A percentile compares a stretch with the other conserved stretches of the same genome.
Evolutionary conservation across 2,329 filamentous ascomycete genomes (phyloP).

Genomic region (Fusarium compactum): DNA sequence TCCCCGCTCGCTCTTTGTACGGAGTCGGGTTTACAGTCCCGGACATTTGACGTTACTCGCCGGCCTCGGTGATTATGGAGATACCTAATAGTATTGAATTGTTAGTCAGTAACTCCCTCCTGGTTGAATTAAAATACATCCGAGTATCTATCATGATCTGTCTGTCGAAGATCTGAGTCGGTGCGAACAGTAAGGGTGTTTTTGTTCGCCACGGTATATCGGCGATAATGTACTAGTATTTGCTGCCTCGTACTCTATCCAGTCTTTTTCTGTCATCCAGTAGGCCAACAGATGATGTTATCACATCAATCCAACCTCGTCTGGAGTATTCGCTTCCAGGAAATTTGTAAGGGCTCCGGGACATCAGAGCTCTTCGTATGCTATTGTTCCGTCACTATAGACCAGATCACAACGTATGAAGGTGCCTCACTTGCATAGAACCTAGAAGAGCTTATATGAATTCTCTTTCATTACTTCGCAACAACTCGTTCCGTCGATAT

Average conservation of each 20-base stretch:
- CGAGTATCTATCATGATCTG: background rate
- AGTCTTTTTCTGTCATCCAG: background rate
- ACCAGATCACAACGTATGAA: background rate
- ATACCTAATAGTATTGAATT: background rate
- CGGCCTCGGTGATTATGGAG: background rate
- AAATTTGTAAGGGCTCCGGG: background rate
- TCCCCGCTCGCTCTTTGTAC: constrained; percentile 35
- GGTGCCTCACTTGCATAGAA: background rate
- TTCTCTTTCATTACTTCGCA: too few relatives aligned
- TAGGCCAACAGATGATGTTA: too few relatives aligned
- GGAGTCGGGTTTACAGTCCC: constrained; percentile 34
- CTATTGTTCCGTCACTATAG: background rate
- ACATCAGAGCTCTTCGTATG: background rate
- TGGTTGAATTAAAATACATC: background rate
- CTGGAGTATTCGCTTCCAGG: background rate
- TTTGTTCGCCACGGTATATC: too few relatives aligned
- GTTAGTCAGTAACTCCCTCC: background rate
- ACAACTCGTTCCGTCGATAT: too few relatives aligned
- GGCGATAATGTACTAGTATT: too few relatives aligned
- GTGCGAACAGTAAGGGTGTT: too few relatives aligned
- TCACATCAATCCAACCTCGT: too few relatives aligned
- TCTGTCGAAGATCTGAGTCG: too few relatives aligned
- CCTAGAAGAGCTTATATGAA: too few relatives aligned
- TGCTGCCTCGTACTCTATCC: background rate
- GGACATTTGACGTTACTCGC: constrained; percentile 7